These are phyloP conservation scores for Ulota crispa DNA, from an alignment of 225 moss, liverwort and hornwort species.

Conservation along the genomic window DNA sequence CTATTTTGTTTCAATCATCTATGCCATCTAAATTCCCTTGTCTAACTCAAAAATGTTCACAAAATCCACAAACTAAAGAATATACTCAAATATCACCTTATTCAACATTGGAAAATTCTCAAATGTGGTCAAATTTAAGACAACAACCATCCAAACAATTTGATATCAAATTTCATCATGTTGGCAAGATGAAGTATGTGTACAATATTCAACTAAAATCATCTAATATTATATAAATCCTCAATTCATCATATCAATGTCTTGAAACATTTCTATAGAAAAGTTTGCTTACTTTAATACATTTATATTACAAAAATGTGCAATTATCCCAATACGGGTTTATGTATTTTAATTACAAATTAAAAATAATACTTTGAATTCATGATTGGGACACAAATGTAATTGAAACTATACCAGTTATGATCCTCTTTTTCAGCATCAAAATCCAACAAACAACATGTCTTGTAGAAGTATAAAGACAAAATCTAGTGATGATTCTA, in stretches of 20 bases:
- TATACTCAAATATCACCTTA: neutral
- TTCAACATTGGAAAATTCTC: neutral
- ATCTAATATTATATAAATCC: neutral
- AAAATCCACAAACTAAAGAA: neutral
- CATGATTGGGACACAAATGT: too few relatives aligned
- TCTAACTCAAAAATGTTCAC: accelerated
- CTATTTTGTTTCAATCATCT: neutral
- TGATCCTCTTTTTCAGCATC: neutral
- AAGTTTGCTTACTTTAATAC: too few relatives aligned
- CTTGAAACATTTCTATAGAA: too few relatives aligned
- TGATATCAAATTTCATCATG: neutral
- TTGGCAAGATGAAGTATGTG: neutral
- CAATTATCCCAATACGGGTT: too few relatives aligned
- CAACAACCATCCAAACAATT: neutral
- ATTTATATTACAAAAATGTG: too few relatives aligned
- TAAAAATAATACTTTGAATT: too few relatives aligned
- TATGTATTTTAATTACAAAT: too few relatives aligned
- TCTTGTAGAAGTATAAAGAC: neutral
- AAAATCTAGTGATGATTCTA: neutral
- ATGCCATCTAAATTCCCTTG: neutral
- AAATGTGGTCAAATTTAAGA: neutral
- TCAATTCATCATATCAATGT: too few relatives aligned
- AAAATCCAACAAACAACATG: neutral
- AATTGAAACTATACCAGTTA: neutral
- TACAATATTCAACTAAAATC: neutral